Percentiles rank a stretch among this genome's conserved stretches.
These are phyloP conservation scores for Crotalaria pallida DNA, from an alignment of 306 rosid genomes.

Conservation along the genomic window DNA sequence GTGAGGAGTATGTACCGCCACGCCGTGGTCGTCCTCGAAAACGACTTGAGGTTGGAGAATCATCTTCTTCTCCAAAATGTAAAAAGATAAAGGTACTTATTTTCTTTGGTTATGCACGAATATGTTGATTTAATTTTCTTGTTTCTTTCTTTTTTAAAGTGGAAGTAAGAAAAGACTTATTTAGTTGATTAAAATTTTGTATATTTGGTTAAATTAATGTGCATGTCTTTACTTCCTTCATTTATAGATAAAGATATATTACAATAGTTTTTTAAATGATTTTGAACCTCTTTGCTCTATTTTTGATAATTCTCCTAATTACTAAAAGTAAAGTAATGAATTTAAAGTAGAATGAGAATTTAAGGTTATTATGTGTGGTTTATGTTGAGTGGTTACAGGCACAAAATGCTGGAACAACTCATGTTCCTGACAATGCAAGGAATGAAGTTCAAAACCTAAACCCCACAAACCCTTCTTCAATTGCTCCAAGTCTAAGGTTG, in stretches of 20 bases:
- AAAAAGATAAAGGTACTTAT: constrained; percentile 17
- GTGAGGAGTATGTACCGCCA: not conserved
- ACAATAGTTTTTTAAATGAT: too few species aligned
- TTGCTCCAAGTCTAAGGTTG: not conserved
- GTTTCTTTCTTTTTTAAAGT: not conserved
- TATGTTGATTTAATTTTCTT: not conserved
- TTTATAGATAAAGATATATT: too few species aligned
- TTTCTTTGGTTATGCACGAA: not conserved
- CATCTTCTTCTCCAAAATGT: not conserved
- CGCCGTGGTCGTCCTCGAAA: not conserved
- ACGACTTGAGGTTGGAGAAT: not conserved
- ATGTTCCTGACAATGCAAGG: not conserved
- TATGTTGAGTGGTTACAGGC: not conserved
- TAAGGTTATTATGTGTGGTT: not conserved
- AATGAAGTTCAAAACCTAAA: not conserved
- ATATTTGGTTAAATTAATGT: too few species aligned
- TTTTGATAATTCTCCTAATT: too few species aligned
- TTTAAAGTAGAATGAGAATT: not conserved
- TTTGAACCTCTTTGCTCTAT: too few species aligned
- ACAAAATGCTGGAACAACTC: not conserved
- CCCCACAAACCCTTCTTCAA: not conserved
- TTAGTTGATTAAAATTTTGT: too few species aligned
- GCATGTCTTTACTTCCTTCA: too few species aligned
- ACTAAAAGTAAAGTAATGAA: too few species aligned
- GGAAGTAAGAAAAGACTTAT: too few species aligned